Conservation (phyloP, 129 eudicot genomes). For the Centaurea solstitialis region DNA sequence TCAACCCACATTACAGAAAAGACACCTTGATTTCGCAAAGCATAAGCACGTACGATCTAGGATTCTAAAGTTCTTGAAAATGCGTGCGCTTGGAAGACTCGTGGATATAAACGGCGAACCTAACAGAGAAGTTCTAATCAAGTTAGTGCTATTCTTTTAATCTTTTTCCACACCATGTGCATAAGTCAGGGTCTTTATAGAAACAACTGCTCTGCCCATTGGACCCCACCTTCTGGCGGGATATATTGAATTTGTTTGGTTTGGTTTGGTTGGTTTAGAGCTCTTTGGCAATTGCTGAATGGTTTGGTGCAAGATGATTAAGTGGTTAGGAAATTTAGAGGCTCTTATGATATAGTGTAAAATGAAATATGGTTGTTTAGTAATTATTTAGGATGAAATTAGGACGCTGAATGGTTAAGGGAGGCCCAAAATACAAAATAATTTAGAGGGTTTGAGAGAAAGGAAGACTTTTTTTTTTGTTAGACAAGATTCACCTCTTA, state of each 20-base stretch:
- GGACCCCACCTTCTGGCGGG: background rate
- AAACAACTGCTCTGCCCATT: background rate
- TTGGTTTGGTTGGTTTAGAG: too few species aligned
- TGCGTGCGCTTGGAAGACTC: slow-evolving; percentile 63
- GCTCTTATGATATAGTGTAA: too few species aligned
- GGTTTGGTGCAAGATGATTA: too few species aligned
- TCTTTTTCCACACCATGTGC: background rate
- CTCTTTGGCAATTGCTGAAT: too few species aligned
- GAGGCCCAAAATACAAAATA: too few species aligned
- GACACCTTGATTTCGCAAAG: slow-evolving; percentile 66
- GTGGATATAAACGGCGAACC: slow-evolving; percentile 54
- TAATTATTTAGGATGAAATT: too few species aligned
- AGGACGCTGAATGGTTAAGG: too few species aligned
- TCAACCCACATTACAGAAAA: slow-evolving; percentile 54
- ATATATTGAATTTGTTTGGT: background rate
- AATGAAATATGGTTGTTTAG: too few species aligned
- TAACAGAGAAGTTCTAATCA: slow-evolving; percentile 50
- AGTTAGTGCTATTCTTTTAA: slow-evolving; percentile 32
- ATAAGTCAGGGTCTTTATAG: background rate
- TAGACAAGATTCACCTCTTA: too few species aligned
- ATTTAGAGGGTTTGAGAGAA: too few species aligned
- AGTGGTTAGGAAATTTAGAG: too few species aligned
- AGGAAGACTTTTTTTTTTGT: too few species aligned
- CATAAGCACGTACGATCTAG: slow-evolving; percentile 76
- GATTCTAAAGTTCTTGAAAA: slow-evolving; percentile 57